These are phyloP conservation scores for Verticillium isaacii DNA, from an alignment of 2,329 filamentous ascomycete genomes.

Conservation along the genomic window DNA sequence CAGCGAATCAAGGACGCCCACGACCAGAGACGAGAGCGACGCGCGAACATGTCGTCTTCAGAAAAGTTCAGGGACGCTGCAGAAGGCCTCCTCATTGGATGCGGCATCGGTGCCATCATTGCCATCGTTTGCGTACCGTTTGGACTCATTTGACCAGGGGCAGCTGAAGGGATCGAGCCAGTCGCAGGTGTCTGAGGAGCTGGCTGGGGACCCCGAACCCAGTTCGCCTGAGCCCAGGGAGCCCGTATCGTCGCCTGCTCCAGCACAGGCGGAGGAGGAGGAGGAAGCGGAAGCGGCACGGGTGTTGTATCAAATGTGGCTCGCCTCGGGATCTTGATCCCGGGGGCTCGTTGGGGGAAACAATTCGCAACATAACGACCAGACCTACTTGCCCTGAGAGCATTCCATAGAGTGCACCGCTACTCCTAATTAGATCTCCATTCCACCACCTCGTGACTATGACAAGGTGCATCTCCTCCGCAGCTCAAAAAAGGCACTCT, in stretches of 20 bases:
- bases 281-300: neutral
- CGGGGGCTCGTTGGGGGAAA: neutral
- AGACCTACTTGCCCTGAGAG: neutral
- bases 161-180: neutral
- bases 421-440: neutral
- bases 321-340: neutral
- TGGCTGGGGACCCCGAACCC: neutral
- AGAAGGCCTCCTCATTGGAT: neutral
- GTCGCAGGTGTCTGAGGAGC: neutral
- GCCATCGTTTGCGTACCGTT: neutral
- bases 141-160: neutral
- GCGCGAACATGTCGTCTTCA: neutral
- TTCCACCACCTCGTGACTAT: neutral
- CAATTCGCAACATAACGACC: neutral
- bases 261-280: neutral
- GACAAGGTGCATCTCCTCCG: neutral
- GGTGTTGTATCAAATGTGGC: neutral
- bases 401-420: neutral
- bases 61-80: neutral
- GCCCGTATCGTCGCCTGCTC: neutral
- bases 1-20: neutral
- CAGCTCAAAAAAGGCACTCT: conserved; percentile 1
- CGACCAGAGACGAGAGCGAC: neutral
- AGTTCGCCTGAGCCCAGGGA: neutral
- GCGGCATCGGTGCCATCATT: neutral